Base-by-base conservation (phyloP, 208 protist species). In the Leishmania arabica region DNA sequence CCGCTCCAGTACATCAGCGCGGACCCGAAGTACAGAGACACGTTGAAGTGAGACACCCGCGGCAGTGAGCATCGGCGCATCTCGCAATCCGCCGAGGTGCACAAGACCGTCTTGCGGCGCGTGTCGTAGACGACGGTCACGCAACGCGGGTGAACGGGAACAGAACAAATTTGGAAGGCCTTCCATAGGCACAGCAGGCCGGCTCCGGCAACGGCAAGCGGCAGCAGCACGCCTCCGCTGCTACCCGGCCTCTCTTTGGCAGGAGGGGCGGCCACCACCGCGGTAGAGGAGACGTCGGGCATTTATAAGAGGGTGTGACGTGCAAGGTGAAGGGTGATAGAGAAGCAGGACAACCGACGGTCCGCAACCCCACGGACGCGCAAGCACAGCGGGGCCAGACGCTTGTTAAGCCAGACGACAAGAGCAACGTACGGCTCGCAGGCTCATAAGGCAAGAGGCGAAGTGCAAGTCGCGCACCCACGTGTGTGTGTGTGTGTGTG, bases 61-160 rank as follows among this genome's bases (percentile, higher is more conserved):
- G 86, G 85, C 19, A 92, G 65, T 8, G 81, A 71, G 11, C 91
- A 86, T 1, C 64, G 68, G 40, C 42, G 78, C 60, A 84, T 75
- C 65, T 92, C 90, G 64, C 85, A 56, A 72, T 95, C 93, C 34
- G 88, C 86, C 6, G 93, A 94, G 6, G 93, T 94, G 77, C 86
- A 84, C 40, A 97, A 79, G 21, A 95, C 84, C 7, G 89, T 82
- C 49, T 89, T 88, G 37, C 94, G 88, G 13, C 94, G 91, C 5
- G 92, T 95, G 81, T 97, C 92, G 80, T 95, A 97, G 47, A 97
- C 92, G 42, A 95, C 85, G n/a, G 90, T 90, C n/a, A 95, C 84
- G 75, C 92, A 95, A 54, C 85, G 79, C 8, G 87, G 92, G 75
- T 91, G 86, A 45, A 96, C 90, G 42, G 68, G 78, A 34, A 95